Evolutionary conservation across 805 yeast genomes (phyloP).

Genomic region (Candida ponderosae): DNA sequence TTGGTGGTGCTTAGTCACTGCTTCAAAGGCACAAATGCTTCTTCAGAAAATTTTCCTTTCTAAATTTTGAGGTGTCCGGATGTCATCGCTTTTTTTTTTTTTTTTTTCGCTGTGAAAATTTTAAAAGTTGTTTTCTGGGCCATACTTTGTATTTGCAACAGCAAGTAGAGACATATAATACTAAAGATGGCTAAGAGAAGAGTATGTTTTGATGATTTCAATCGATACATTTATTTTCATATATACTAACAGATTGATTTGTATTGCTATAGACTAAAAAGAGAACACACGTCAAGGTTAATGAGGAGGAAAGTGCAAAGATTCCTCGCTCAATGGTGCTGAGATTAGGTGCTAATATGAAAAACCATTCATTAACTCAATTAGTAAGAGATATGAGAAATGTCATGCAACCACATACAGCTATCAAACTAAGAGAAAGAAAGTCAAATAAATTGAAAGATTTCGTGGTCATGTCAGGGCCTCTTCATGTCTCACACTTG

Average conservation of each 20-base stretch:
- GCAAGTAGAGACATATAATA: neutral
- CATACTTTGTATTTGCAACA: conserved; percentile 1
- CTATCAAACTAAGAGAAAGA: conserved; percentile 78
- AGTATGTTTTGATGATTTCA: conserved; percentile 21
- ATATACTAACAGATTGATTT: conserved; percentile 6
- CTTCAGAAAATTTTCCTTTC: too few relatives aligned
- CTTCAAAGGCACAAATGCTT: too few relatives aligned
- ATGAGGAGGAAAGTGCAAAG: conserved; percentile 60
- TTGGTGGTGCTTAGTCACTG: too few relatives aligned
- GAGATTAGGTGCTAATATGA: conserved; percentile 68
- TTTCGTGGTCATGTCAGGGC: conserved; percentile 98
- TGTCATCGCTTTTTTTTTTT: conserved; percentile 15
- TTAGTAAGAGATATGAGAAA: conserved; percentile 81
- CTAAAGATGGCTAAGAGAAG: conserved; percentile 45
- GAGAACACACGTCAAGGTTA: conserved; percentile 71
- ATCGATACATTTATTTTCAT: neutral
- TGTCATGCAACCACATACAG: conserved; percentile 96
- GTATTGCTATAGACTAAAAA: conserved; percentile 46
- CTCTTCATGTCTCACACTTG: conserved; percentile 84
- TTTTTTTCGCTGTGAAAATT: neutral
- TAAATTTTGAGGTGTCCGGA: conserved; percentile 12
- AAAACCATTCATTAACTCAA: conserved; percentile 76
- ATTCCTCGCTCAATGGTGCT: conserved; percentile 94
- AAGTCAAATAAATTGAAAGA: conserved; percentile 84
- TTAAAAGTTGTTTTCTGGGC: neutral